These are phyloP conservation scores for Albugo candida DNA, from an alignment of 352 stramenopile genomes.

Conservation along the genomic window DNA sequence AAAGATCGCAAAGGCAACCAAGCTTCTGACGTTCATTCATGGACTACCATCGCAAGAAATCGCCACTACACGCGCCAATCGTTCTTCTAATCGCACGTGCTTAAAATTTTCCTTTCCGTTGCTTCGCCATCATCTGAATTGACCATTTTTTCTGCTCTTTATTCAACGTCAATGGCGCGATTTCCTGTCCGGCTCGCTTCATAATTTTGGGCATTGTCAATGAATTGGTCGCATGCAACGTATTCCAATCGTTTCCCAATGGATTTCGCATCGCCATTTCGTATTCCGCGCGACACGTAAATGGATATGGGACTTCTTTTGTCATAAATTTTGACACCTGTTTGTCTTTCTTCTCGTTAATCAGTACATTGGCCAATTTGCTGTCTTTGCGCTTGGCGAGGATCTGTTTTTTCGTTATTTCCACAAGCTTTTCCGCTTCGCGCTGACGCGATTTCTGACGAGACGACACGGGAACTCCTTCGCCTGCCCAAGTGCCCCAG, in stretches of 20 bases:
- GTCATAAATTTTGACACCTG: slow-evolving; percentile 72
- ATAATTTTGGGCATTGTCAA: slow-evolving; percentile 89
- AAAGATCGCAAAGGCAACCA: not conserved
- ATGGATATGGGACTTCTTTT: slow-evolving; percentile 92
- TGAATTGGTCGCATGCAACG: slow-evolving; percentile 71
- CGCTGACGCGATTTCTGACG: slow-evolving; percentile 71
- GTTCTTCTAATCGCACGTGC: not conserved
- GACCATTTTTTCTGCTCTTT: slow-evolving; percentile 49
- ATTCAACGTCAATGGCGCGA: slow-evolving; percentile 80
- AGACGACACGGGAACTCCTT: slow-evolving; percentile 52
- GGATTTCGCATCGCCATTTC: slow-evolving; percentile 91
- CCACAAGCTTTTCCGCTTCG: slow-evolving; percentile 41
- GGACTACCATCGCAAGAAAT: not conserved
- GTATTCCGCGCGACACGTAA: slow-evolving; percentile 93
- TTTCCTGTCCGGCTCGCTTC: slow-evolving; percentile 83
- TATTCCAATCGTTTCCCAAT: slow-evolving; percentile 91
- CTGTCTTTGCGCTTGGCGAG: slow-evolving; percentile 48
- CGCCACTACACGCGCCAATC: not conserved
- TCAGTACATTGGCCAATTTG: slow-evolving; percentile 46
- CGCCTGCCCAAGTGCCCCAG: slow-evolving; percentile 83
- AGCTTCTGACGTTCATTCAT: not conserved
- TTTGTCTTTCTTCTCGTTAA: slow-evolving; percentile 81
- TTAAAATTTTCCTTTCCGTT: slow-evolving; percentile 73
- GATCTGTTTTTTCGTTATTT: slow-evolving; percentile 52
- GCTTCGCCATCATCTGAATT: slow-evolving; percentile 34